A percentile compares a stretch with the other conserved stretches of the same genome.
phyloP scores from a whole-genome alignment of 2,329 filamentous ascomycete genomes.

The Xylariaceae sp. region DNA sequence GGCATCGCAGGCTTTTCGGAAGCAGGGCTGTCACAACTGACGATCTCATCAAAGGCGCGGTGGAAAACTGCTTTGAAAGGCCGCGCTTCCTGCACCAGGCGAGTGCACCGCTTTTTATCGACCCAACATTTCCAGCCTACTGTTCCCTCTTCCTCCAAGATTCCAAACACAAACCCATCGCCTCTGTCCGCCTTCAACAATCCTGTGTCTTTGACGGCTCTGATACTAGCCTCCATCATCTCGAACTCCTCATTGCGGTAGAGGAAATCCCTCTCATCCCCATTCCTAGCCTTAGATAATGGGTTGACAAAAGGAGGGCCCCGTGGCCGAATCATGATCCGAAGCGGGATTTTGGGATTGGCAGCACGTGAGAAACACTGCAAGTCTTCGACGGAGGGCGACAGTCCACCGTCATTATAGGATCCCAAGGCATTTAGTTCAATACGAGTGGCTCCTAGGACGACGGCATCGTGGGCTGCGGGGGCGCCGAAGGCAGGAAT shows the following conservation, averaged over 20 bases:
- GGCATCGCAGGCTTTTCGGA: conserved; percentile 1
- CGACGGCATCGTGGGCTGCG: conserved; percentile 48
- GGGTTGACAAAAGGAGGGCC: conserved; percentile 37
- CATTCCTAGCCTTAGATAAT: conserved; percentile 26
- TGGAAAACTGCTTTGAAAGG: conserved; percentile 59
- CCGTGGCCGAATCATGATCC: conserved; percentile 62
- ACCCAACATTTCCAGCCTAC: conserved; percentile 35
- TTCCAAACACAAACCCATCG: conserved; percentile 64
- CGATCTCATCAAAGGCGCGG: conserved; percentile 60
- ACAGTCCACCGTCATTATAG: conserved; percentile 57
- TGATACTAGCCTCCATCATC: conserved; percentile 51
- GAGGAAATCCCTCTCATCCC: conserved; percentile 50
- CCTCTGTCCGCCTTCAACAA: conserved; percentile 48
- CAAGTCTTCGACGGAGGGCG: conserved; percentile 52
- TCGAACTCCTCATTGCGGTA: conserved; percentile 53
- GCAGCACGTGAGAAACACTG: conserved; percentile 28
- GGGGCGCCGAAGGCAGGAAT: conserved; percentile 58
- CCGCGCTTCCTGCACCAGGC: conserved; percentile 49
- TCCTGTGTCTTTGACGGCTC: conserved; percentile 44
- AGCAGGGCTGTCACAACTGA: conserved; percentile 33
- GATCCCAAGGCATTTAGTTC: conserved; percentile 61
- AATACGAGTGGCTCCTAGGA: conserved; percentile 54
- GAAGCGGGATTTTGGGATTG: conserved; percentile 46
- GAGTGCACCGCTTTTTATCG: conserved; percentile 48
- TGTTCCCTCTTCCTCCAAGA: conserved; percentile 41